phyloP scores from a whole-genome alignment of 2,329 filamentous ascomycete genomes.

The Epichloe amarillans region DNA sequence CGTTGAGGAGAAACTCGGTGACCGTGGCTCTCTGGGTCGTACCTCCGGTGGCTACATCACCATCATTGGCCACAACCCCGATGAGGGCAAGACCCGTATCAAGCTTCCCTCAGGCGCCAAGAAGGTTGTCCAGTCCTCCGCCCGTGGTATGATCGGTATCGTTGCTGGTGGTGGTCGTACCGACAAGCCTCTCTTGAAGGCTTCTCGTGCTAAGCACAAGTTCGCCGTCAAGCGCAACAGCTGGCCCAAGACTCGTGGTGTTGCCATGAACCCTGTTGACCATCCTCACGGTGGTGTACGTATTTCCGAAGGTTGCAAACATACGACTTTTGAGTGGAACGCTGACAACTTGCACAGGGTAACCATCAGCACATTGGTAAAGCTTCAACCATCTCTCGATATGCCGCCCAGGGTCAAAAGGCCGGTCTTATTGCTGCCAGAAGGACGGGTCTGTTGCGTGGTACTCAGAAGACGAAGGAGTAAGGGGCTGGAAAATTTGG shows the following conservation, averaged over 20 bases:
- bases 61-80: slow-evolving; percentile 92
- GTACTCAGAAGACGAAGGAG: slow-evolving; percentile 99
- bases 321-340: slow-evolving; percentile 5
- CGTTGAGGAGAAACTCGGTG: slow-evolving; percentile 97
- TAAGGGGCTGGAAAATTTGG: slow-evolving; percentile 45
- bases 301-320: slow-evolving; percentile 14
- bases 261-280: slow-evolving; percentile 99
- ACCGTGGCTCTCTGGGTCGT: slow-evolving; percentile 90
- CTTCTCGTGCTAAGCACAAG: slow-evolving; percentile 99
- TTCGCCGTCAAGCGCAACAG: slow-evolving; percentile 99
- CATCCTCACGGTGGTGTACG: slow-evolving; percentile 88
- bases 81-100: slow-evolving; percentile 98
- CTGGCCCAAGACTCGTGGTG: slow-evolving; percentile 99
- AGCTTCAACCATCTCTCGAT: slow-evolving; percentile 97
- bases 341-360: slow-evolving; percentile 50
- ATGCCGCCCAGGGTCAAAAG: slow-evolving; percentile 97
- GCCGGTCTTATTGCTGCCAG: slow-evolving; percentile 99
- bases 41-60: slow-evolving; percentile 99
- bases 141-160: slow-evolving; percentile 98
- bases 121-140: slow-evolving; percentile 89
- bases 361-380: slow-evolving; percentile 99
- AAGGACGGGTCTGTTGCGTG: slow-evolving; percentile 98
- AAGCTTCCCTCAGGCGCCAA: slow-evolving; percentile 98
- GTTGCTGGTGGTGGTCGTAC: slow-evolving; percentile 98
- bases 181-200: slow-evolving; percentile 99